Evolutionary conservation across 257 asterid species (phyloP), one percentile per base, ranked within the genome.

Genomic region (Primulina tabacum): DNA sequence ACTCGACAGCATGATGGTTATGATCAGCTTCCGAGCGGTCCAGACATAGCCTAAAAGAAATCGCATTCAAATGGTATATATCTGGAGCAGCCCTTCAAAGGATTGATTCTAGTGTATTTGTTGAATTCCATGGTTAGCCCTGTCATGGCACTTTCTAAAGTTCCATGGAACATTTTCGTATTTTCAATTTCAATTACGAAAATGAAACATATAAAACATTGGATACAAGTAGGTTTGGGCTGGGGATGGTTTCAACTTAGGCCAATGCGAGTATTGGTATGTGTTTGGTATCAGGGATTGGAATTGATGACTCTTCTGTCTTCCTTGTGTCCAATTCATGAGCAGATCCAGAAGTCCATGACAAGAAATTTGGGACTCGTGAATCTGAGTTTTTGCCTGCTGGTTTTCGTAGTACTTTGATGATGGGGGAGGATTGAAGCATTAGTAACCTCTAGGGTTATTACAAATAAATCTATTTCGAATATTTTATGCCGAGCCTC

Each of bases 1-100:
- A 82, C 55, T 43, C 64, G 74, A 69, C 95, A 80, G 18, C 99
- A 89, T 60, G 87, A 83, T 47, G 99, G 92, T 10, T 94, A 91
- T 69, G 93, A 78, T 29, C 79, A 1, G 37, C 82, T 94, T 74
- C 80, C 95, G 4, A 77, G 75, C 65, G 95, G 93, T 26, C 97
- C 78, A 33, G 82, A 24, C 26, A 24, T 43, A 3, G 84, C 78
- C 20, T 84, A 72, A 73, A 59, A 17, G 35, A 29, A 11, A 33
- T 16, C 2, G n/a, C 0, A 43, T 43, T 43, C 55, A 43, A 43
- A 43, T 43, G 55, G 18, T 43, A 43, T 5, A 43, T 43, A 43
- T 43, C 14, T 43, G 18, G 6, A 43, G 55, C 18, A 47, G 55
- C n/a, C 55, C 55, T 47, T 47, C n/a, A 47, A 40, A 40, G 4